Evolutionary conservation across 495 filamentous ascomycete genomes (phyloP).

Genomic region (Xylaria palmicola): DNA sequence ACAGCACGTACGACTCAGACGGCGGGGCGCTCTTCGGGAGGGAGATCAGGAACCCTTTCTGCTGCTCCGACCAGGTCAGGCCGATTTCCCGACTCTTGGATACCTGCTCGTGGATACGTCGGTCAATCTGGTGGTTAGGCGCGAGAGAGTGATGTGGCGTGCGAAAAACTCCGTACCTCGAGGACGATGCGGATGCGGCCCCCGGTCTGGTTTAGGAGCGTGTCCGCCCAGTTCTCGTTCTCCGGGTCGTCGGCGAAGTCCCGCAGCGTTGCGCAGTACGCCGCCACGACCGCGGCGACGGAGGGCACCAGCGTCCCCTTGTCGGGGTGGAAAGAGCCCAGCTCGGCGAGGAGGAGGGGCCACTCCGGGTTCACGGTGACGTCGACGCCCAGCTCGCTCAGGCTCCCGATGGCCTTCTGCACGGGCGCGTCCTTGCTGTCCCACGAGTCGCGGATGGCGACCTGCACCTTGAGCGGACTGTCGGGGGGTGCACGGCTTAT

Average conservation of each 20-base stretch:
- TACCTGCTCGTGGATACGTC: not conserved
- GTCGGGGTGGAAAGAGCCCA: constrained; percentile 32
- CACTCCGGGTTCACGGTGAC: constrained; percentile 36
- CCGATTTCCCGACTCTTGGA: not conserved
- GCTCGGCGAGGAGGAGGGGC: constrained; percentile 30
- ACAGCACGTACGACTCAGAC: constrained; percentile 26
- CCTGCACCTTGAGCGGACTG: constrained; percentile 36
- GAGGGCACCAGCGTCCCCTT: constrained; percentile 28
- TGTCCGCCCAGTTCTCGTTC: constrained; percentile 32
- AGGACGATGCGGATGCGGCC: constrained; percentile 30
- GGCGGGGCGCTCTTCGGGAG: constrained; percentile 29
- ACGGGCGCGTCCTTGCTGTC: constrained; percentile 23
- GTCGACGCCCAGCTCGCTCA: constrained; percentile 28
- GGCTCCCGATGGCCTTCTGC: constrained; percentile 19
- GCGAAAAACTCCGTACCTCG: constrained; percentile 21
- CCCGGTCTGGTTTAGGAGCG: constrained; percentile 25
- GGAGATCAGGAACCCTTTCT: constrained; percentile 28
- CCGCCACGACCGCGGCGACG: constrained; percentile 26
- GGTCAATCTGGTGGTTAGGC: not conserved
- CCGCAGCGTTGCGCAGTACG: constrained; percentile 25
- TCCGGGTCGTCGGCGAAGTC: constrained; percentile 36
- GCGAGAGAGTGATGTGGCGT: not conserved
- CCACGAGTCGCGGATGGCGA: constrained; percentile 41
- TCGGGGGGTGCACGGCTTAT: not conserved
- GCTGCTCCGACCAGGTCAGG: not conserved